These are phyloP conservation scores for Agastache rugosa DNA, from an alignment of 257 asterid species.

Conservation along the genomic window DNA sequence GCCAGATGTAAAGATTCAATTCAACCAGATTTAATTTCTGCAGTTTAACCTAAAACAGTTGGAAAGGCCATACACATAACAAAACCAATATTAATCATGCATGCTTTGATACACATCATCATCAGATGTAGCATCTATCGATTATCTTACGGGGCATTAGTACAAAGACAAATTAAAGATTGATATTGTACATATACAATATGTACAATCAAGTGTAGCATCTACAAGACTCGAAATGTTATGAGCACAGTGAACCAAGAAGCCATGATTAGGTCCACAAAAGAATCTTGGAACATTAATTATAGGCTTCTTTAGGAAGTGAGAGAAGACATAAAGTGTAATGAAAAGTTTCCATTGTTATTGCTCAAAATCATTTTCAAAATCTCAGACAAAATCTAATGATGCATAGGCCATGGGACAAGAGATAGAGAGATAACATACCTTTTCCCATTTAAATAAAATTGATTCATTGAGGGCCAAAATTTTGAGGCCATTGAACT, in stretches of 20 bases:
- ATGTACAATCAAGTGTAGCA: neutral
- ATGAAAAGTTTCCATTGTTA: neutral
- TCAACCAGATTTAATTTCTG: neutral
- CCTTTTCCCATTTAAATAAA: no score
- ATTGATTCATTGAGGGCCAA: conserved; percentile 4
- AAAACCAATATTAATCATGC: neutral
- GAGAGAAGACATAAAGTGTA: conserved; percentile 28
- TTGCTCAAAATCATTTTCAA: conserved; percentile 30
- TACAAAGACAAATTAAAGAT: no score
- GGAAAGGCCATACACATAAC: neutral
- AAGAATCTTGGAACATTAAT: conserved; percentile 28
- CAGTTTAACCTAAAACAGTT: neutral
- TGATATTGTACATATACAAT: no score
- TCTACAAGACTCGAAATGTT: neutral
- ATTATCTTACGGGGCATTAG: no score
- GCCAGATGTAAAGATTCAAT: conserved; percentile 35
- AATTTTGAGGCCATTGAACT: conserved; percentile 29
- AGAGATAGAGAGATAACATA: neutral
- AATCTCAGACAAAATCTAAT: conserved; percentile 20
- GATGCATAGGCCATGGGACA: conserved; percentile 20
- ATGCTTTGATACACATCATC: neutral
- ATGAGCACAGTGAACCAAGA: conserved; percentile 26
- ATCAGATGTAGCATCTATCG: neutral
- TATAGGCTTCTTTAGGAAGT: neutral
- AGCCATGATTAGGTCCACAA: conserved; percentile 24